Base-by-base conservation (phyloP, 192 early-diverging fungal species). In the Gigaspora rosea region DNA sequence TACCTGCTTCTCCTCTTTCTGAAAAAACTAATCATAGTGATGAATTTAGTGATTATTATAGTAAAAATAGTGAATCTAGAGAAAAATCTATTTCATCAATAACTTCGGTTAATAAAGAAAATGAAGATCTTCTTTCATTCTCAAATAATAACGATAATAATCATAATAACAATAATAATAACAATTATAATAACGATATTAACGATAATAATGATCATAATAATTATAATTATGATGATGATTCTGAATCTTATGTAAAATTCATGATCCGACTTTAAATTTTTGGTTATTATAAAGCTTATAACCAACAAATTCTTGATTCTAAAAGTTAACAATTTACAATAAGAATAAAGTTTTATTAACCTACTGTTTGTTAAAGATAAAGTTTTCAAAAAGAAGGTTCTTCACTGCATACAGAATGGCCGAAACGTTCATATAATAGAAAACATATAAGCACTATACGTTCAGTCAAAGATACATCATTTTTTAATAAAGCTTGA, bases 371-470 rank as follows among this genome's bases (percentile, higher is more conserved):
- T n/a, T n/a, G n/a, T n/a, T n/a, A n/a, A n/a, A n/a, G n/a, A n/a
- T n/a, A n/a, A n/a, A n/a, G 78, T 47, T 77, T 50, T 83, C 87
- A 90, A 4, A 82, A 52, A 1, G 75, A 79, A 54, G 72, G 18
- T 50, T 47, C 15, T 27, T 20, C 46, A 27, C 35, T 9, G 16
- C 49, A 59, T 32, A 54, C 36, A 18, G 1, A 56, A 41, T 52
- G 15, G 18, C 61, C 12, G 47, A 82, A 71, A 15, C 78, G 64
- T 35, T 78, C 80, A 59, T 77, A 84, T 12, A 88, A 75, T 13
- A 89, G 46, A 66, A 87, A 89, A 6, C 85, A 66, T 20, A 83
- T 32, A 8, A 89, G 41, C 12, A 76, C 68, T 6, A 85, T 66
- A 6, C 82, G 62, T 62, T 89, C 83, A 8, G 77, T 77, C 8